Conservation (phyloP, 2,329 filamentous ascomycete genomes). For the Lojkania enalia region DNA sequence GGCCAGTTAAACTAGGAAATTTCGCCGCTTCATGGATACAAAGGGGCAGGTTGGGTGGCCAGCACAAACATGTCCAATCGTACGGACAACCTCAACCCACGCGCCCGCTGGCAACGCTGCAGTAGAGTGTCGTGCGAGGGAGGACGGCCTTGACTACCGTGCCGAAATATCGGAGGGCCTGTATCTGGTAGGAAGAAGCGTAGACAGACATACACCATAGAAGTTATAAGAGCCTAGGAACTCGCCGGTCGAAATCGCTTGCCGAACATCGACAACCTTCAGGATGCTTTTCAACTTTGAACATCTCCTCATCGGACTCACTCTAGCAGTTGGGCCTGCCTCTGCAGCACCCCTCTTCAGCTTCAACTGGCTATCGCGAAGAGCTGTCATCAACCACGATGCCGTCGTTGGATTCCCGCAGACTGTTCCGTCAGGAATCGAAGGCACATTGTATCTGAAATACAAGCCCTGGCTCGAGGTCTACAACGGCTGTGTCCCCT, state of each 20-base stretch:
- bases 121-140: too few relatives aligned
- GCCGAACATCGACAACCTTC: too few relatives aligned
- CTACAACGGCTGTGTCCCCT: slow-evolving; percentile 64
- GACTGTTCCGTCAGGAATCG: slow-evolving; percentile 54
- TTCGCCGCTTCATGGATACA: too few relatives aligned
- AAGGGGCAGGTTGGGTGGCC: slow-evolving; percentile 7
- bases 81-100: too few relatives aligned
- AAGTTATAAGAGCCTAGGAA: slow-evolving; percentile 1
- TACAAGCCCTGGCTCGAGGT: slow-evolving; percentile 62
- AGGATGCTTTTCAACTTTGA: slow-evolving; percentile 30
- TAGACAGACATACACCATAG: too few relatives aligned
- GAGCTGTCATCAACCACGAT: slow-evolving; percentile 51
- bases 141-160: too few relatives aligned
- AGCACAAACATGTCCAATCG: slow-evolving; percentile 8
- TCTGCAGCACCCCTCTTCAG: slow-evolving; percentile 27
- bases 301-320: slow-evolving; percentile 27
- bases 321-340: slow-evolving; percentile 22
- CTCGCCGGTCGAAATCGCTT: too few relatives aligned
- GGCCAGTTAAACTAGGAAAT: too few relatives aligned
- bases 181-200: too few relatives aligned
- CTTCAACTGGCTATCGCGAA: slow-evolving; percentile 42
- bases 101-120: too few relatives aligned
- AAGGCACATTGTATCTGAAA: slow-evolving; percentile 56
- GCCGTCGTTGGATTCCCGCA: slow-evolving; percentile 58
- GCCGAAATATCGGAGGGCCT: too few relatives aligned